Percentiles rank a stretch among this genome's conserved stretches.
Conservation (phyloP, 2,329 filamentous ascomycete species). For the Endocalyx cinctus region DNA sequence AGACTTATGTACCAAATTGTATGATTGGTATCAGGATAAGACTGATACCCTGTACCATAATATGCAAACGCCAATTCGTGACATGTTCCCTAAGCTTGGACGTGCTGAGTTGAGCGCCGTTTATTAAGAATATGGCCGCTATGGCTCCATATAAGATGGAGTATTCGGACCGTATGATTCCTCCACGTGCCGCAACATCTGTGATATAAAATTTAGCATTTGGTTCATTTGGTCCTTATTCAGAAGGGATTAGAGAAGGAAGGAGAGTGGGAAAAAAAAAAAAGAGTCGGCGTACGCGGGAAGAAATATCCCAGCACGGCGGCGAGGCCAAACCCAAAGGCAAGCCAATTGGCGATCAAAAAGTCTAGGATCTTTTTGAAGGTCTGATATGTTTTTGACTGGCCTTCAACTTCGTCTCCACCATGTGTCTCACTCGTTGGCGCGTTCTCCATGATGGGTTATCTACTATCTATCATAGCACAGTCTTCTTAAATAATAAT, state of each 20-base stretch:
- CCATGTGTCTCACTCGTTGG: no score
- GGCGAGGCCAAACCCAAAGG: slow-evolving; percentile 25
- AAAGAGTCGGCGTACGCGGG: slow-evolving; percentile 47
- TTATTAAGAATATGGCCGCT: slow-evolving; percentile 66
- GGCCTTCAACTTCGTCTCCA: no score
- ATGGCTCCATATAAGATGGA: slow-evolving; percentile 66
- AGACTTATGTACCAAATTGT: slow-evolving; percentile 49
- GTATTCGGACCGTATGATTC: slow-evolving; percentile 48
- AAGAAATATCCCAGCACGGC: slow-evolving; percentile 27
- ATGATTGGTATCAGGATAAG: slow-evolving; percentile 63
- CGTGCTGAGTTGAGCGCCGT: slow-evolving; percentile 63
- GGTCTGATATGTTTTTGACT: slow-evolving; percentile 6
- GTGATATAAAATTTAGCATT: neutral
- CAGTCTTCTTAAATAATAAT: no score
- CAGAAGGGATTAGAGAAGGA: slow-evolving; percentile 2
- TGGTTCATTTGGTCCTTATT: no score
- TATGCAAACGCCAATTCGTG: slow-evolving; percentile 63
- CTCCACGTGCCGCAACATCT: slow-evolving; percentile 45
- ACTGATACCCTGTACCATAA: slow-evolving; percentile 62
- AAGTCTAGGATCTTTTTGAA: slow-evolving; percentile 15
- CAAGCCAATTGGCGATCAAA: slow-evolving; percentile 25
- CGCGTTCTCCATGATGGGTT: no score
- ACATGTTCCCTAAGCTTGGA: slow-evolving; percentile 57
- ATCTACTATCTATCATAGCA: no score
- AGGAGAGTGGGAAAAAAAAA: slow-evolving; percentile 10